Evolutionary conservation across 1,139 yeast genomes (phyloP).

Genomic region (Kurtzmaniella natalensis): DNA sequence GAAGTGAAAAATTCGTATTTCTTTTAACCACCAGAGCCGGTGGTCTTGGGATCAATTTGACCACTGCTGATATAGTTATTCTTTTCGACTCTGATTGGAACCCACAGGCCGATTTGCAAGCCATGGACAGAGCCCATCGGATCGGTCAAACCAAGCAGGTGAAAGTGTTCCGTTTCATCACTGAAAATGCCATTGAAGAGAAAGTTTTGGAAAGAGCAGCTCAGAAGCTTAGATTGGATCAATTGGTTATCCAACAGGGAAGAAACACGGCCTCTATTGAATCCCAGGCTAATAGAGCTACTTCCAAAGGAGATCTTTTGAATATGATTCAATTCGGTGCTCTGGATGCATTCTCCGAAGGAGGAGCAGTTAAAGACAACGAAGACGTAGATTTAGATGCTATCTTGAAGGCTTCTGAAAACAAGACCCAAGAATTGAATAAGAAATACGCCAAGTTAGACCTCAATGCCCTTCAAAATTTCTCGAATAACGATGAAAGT

Average conservation of each 20-base stretch:
- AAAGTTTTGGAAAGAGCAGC: slow-evolving; percentile 95
- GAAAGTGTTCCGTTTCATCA: slow-evolving; percentile 83
- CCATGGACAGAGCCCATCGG: slow-evolving; percentile 98
- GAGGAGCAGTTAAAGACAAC: slow-evolving; percentile 19
- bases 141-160: slow-evolving; percentile 98
- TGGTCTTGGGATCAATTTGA: slow-evolving; percentile 91
- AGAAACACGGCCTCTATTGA: slow-evolving; percentile 37
- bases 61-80: slow-evolving; percentile 88
- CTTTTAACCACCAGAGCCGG: slow-evolving; percentile 97
- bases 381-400: slow-evolving; percentile 62
- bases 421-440: slow-evolving; percentile 58
- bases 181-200: slow-evolving; percentile 95
- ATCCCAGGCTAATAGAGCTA: slow-evolving; percentile 39
- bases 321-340: slow-evolving; percentile 99
- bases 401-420: slow-evolving; percentile 57
- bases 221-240: slow-evolving; percentile 87
- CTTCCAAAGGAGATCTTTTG: slow-evolving; percentile 76
- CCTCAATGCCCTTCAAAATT: slow-evolving; percentile 72
- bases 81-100: slow-evolving; percentile 97
- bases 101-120: slow-evolving; percentile 97
- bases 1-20: slow-evolving; percentile 78
- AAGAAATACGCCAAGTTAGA: slow-evolving; percentile 63
- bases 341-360: slow-evolving; percentile 16
- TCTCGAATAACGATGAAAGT: slow-evolving; percentile 52
- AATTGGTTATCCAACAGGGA: slow-evolving; percentile 94